These are phyloP conservation scores for Pontederia paniculata DNA, from an alignment of 176 grass and related monocot genomes.

Conservation along the genomic window DNA sequence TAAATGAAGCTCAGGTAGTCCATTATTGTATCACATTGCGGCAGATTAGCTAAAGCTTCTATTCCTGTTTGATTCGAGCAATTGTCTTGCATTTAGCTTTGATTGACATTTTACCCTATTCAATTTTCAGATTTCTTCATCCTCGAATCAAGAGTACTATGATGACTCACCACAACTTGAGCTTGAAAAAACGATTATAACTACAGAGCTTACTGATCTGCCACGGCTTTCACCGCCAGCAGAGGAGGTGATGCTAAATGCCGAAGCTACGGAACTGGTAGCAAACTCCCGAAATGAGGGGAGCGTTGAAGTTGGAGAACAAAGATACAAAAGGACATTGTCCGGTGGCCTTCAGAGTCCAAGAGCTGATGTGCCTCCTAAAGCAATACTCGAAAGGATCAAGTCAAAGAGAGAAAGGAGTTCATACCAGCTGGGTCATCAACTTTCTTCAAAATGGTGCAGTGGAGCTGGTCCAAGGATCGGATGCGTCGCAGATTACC, in stretches of 20 bases:
- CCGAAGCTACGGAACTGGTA: neutral
- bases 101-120: neutral
- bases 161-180: constrained; percentile 31
- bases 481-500: constrained; percentile 82
- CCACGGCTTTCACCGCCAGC: constrained; percentile 21
- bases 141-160: constrained; percentile 55
- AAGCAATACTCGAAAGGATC: constrained; percentile 67
- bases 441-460: constrained; percentile 75
- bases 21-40: neutral
- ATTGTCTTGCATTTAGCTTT: neutral
- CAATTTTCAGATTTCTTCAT: constrained; percentile 41
- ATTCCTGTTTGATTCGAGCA: constrained; percentile 14
- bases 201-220: constrained; percentile 10
- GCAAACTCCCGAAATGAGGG: constrained; percentile 3
- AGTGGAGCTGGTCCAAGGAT: constrained; percentile 84
- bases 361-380: constrained; percentile 25
- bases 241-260: constrained; percentile 8
- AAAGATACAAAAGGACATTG: constrained; percentile 59
- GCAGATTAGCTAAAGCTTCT: constrained; percentile 7
- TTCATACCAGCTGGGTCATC: constrained; percentile 73
- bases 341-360: constrained; percentile 72
- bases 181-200: neutral
- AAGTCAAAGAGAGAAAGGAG: constrained; percentile 56
- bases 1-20: constrained; percentile 46
- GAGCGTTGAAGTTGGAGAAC: constrained; percentile 22